Evolutionary conservation across 1,284 basidiomycete genomes (phyloP), one percentile per base, ranked within the genome.

Genomic region (Inonotus obliquus): DNA sequence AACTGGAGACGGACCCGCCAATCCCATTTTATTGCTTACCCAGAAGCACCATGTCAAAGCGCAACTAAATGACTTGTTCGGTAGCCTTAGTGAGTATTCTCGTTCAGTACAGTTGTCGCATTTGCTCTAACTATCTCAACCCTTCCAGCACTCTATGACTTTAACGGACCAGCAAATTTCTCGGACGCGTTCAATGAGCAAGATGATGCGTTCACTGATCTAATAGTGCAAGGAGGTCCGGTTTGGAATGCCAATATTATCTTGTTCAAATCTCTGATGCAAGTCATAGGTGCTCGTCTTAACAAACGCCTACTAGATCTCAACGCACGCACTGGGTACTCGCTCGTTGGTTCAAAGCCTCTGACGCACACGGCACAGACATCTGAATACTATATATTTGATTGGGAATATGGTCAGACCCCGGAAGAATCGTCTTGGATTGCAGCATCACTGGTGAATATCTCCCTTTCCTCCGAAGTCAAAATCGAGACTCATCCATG

Each of bases 351-450:
- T n/a, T 73, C 74, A 9, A 78, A 74, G 47, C 74, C 81, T 1
- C 66, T 66, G 48, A 76, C 76, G 9, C 72, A 75, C 4, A 76
- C 81, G 60, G 77, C 77, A 37, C 72, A 75, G 63, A 83, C 76
- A 2, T 73, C 79, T 2, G 82, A 86, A 68, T 86, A 85, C 66
- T 83, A 77, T 64, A 75, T 63, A n/a, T 79, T 82, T 65, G 77
- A 81, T 65, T 80, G 77, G 76, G 80, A 83, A 66, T 82, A 79
- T 65, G 77, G 78, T 32, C 77, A 86, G 67, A 79, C 80, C 17
- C 86, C 84, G 0, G 82, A 83, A 51, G 76, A 85, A 69, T 83
- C 81, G 0, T 87, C 85, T 0, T 81, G 80, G 76, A 76, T 87
- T 27, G 84, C 84, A 7, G 79, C 82, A 4, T 78, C 83, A 13